These are phyloP conservation scores for Ustilago shanxiensis DNA, from an alignment of 1,284 basidiomycete species.

Conservation along the genomic window DNA sequence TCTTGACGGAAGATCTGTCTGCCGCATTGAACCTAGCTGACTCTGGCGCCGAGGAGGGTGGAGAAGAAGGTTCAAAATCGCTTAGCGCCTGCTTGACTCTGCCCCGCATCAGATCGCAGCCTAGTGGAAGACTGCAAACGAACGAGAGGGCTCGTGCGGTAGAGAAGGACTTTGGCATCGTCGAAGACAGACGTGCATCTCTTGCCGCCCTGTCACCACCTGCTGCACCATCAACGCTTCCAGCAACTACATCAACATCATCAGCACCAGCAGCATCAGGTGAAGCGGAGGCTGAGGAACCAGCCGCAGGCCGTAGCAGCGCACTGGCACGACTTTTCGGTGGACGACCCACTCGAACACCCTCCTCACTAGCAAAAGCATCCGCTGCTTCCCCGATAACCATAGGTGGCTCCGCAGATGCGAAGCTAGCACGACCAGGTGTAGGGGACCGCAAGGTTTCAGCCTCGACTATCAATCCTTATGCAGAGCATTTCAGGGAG, in stretches of 20 bases:
- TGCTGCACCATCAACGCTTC: neutral
- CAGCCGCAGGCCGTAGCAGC: constrained; percentile 19
- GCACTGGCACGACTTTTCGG: constrained; percentile 46
- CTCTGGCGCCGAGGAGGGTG: constrained; percentile 1
- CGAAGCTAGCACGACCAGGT: constrained; percentile 4
- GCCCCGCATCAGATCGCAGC: constrained; percentile 11
- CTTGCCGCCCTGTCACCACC: constrained; percentile 15
- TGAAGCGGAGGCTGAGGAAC: neutral
- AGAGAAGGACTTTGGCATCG: constrained; percentile 32
- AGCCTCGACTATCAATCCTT: constrained; percentile 47
- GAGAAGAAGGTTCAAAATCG: neutral
- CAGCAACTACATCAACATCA: too few relatives aligned
- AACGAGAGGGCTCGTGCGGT: constrained; percentile 10
- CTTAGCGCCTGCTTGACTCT: constrained; percentile 25
- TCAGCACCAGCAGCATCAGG: neutral
- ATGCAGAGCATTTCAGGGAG: constrained; percentile 82
- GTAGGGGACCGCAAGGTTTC: constrained; percentile 33
- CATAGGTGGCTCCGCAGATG: neutral
- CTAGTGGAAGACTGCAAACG: constrained; percentile 13
- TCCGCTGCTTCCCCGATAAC: neutral
- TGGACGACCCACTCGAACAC: constrained; percentile 28
- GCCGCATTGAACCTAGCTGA: constrained; percentile 78
- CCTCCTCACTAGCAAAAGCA: constrained; percentile 18
- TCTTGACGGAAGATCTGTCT: constrained; percentile 91
- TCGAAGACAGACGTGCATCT: constrained; percentile 29